phyloP scores from a whole-genome alignment of 2,329 filamentous ascomycete species.

The Teratosphaeria gauchensis region DNA sequence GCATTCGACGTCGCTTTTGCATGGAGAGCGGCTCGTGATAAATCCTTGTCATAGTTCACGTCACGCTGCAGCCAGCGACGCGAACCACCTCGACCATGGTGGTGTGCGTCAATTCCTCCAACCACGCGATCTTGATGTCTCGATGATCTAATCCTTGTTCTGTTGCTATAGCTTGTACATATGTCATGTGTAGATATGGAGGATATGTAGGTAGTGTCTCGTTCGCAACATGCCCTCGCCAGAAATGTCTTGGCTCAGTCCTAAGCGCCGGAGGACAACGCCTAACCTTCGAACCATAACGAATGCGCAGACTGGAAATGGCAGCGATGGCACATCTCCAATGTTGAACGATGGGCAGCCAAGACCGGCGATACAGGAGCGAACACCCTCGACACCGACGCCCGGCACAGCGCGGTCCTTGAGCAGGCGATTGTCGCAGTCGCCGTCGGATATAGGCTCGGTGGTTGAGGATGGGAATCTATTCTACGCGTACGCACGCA shows the following conservation, averaged over 20 bases:
- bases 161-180: neutral
- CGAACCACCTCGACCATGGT: no score
- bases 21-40: neutral
- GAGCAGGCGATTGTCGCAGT: neutral
- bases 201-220: neutral
- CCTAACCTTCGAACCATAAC: conserved; percentile 13
- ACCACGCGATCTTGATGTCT: neutral
- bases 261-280: conserved; percentile 18
- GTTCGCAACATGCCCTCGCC: neutral
- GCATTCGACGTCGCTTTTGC: neutral
- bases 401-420: neutral
- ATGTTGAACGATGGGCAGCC: neutral
- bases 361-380: conserved; percentile 1
- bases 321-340: neutral
- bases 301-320: conserved; percentile 2
- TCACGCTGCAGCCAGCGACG: neutral
- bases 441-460: neutral
- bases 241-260: conserved; percentile 16
- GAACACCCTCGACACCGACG: neutral
- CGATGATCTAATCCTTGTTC: neutral
- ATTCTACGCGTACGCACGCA: conserved; percentile 21
- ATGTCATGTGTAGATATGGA: neutral
- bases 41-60: neutral
- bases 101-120: neutral
- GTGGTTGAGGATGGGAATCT: conserved; percentile 13